Evolutionary conservation across 805 yeast genomes (phyloP).

Genomic region (Candida oleophila): DNA sequence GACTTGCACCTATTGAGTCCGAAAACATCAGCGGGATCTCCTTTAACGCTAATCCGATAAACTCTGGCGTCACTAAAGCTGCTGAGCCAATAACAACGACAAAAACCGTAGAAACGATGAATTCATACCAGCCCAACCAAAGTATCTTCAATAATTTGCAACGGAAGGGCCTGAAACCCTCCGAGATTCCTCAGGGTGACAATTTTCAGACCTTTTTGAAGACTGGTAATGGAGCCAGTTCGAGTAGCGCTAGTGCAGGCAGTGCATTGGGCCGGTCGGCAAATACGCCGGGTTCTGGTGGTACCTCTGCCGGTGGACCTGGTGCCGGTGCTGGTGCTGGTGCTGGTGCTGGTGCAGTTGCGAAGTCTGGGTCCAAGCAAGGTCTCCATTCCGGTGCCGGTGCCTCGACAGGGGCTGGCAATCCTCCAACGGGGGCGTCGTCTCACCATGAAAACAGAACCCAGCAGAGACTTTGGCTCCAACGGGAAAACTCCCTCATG

Average conservation of each 20-base stretch:
- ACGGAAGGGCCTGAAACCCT: constrained; percentile 29
- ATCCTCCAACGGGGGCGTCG: neutral
- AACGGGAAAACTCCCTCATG: constrained; percentile 68
- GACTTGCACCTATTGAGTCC: neutral
- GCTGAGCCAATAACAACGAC: constrained; percentile 35
- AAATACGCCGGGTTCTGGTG: neutral
- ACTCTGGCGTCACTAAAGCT: constrained; percentile 11
- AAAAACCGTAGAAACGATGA: constrained; percentile 29
- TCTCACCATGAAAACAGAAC: constrained; percentile 58
- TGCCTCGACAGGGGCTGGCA: neutral
- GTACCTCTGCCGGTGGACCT: neutral
- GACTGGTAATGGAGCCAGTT: constrained; percentile 3
- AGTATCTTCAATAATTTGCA: constrained; percentile 41
- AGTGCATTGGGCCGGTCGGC: neutral
- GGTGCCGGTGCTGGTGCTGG: neutral
- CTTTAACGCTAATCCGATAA: constrained; percentile 29
- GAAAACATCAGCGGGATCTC: constrained; percentile 31
- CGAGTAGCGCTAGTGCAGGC: neutral
- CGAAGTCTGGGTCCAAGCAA: neutral
- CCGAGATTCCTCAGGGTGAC: constrained; percentile 13
- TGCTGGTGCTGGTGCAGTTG: neutral
- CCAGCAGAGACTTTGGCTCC: constrained; percentile 82
- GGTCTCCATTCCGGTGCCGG: constrained; percentile 1
- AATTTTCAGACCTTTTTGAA: constrained; percentile 31
- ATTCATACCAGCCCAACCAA: constrained; percentile 43